Evolutionary conservation across 2,329 filamentous ascomycete genomes (phyloP).

Genomic region (Phaeosphaeria sp.): DNA sequence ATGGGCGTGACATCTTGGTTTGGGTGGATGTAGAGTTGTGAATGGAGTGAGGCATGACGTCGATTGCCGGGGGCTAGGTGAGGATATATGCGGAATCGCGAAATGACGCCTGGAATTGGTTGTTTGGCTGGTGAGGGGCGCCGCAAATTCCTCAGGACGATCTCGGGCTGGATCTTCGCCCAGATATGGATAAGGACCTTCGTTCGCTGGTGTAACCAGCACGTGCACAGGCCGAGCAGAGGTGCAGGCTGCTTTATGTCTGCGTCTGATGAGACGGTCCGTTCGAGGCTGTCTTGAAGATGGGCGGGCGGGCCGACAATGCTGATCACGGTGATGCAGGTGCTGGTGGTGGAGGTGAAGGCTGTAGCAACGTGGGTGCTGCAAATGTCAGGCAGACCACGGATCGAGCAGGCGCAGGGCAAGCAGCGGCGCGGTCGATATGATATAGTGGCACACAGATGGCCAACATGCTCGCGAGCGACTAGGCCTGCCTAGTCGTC

Average conservation of each 20-base stretch:
- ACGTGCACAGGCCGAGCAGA: slow-evolving; percentile 8
- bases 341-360: not conserved
- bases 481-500: slow-evolving; percentile 2
- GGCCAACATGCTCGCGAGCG: slow-evolving; percentile 7
- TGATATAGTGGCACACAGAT: slow-evolving; percentile 15
- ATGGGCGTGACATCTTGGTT: slow-evolving; percentile 45
- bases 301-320: not conserved
- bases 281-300: slow-evolving; percentile 13
- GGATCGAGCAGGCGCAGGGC: not conserved
- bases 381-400: not conserved
- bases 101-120: slow-evolving; percentile 12
- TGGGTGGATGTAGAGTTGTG: slow-evolving; percentile 40
- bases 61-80: slow-evolving; percentile 5
- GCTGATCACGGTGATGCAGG: not conserved
- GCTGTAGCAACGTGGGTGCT: not conserved
- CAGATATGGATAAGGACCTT: slow-evolving; percentile 34
- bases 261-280: slow-evolving; percentile 13
- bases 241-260: slow-evolving; percentile 3
- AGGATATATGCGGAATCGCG: slow-evolving; percentile 14
- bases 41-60: slow-evolving; percentile 45
- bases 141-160: slow-evolving; percentile 30
- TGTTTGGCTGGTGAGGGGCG: slow-evolving; percentile 32
- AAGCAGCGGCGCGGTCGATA: slow-evolving; percentile 1
- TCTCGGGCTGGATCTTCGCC: slow-evolving; percentile 24
- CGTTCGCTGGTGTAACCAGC: slow-evolving; percentile 26